Evolutionary conservation across 176 grass and related monocot genomes (phyloP).

Genomic region (Aegilops sharonensis): DNA sequence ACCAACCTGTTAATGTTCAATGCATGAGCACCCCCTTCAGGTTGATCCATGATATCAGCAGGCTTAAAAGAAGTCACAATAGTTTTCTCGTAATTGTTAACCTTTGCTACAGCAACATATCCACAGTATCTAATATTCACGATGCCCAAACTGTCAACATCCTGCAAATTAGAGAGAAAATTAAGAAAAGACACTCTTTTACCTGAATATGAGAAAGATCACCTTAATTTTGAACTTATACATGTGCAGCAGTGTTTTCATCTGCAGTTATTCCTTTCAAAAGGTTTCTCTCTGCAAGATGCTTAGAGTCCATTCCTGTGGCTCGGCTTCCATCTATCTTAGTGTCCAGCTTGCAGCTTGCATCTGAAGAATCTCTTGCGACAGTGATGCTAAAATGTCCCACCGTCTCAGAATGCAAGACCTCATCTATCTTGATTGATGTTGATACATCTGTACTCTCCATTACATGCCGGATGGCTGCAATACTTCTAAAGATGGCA

Average conservation of each 20-base stretch:
- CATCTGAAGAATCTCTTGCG: conserved; percentile 84
- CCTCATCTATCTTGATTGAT: conserved; percentile 42
- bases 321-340: conserved; percentile 79
- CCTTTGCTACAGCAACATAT: conserved; percentile 86
- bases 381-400: conserved; percentile 96
- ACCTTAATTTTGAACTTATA: conserved; percentile 51
- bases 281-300: conserved; percentile 83
- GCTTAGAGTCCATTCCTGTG: conserved; percentile 59
- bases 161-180: conserved; percentile 55
- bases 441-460: conserved; percentile 31
- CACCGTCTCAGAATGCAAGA: conserved; percentile 80
- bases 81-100: conserved; percentile 58
- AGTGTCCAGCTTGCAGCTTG: conserved; percentile 94
- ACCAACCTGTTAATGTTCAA: conserved; percentile 95
- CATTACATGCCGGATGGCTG: conserved; percentile 77
- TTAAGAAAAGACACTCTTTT: conserved; percentile 16
- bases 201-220: conserved; percentile 29
- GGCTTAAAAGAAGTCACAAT: conserved; percentile 54
- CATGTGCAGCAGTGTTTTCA: conserved; percentile 98
- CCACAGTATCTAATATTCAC: conserved; percentile 90
- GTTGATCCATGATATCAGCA: conserved; percentile 71
- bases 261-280: conserved; percentile 98
- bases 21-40: conserved; percentile 96
- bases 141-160: conserved; percentile 87
- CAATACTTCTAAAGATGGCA: conserved; percentile 80